phyloP scores from a whole-genome alignment of 2,329 filamentous ascomycete genomes.

The Plectosphaerella cucumerina region DNA sequence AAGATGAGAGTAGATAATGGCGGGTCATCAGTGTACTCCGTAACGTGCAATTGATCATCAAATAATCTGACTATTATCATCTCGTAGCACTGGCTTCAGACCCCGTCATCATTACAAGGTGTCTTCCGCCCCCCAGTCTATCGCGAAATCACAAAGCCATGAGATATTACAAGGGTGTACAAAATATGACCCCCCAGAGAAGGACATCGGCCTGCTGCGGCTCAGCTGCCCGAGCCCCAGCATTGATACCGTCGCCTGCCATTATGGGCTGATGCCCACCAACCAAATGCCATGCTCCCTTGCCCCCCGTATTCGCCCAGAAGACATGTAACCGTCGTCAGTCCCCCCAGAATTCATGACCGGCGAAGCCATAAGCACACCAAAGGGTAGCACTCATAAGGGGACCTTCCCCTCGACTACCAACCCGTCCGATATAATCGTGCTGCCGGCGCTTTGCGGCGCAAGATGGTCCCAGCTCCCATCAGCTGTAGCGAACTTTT shows the following conservation, averaged over 20 bases:
- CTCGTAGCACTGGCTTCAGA: neutral
- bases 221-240: neutral
- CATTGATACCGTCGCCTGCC: neutral
- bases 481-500: too few species aligned
- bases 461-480: too few species aligned
- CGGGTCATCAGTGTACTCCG: too few species aligned
- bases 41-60: too few species aligned
- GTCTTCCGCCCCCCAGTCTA: neutral
- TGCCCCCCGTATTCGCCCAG: neutral
- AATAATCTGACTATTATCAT: neutral
- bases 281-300: neutral
- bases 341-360: neutral
- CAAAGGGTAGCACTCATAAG: neutral
- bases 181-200: neutral
- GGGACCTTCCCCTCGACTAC: neutral
- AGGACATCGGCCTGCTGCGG: neutral
- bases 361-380: neutral
- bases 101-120: neutral
- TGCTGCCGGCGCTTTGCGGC: neutral
- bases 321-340: neutral
- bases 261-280: neutral
- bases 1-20: too few species aligned
- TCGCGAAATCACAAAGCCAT: neutral
- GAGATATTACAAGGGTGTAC: conserved; percentile 1
- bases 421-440: neutral